Evolutionary conservation across 805 yeast genomes (phyloP).

Genomic region (Ogataea saltuana): DNA sequence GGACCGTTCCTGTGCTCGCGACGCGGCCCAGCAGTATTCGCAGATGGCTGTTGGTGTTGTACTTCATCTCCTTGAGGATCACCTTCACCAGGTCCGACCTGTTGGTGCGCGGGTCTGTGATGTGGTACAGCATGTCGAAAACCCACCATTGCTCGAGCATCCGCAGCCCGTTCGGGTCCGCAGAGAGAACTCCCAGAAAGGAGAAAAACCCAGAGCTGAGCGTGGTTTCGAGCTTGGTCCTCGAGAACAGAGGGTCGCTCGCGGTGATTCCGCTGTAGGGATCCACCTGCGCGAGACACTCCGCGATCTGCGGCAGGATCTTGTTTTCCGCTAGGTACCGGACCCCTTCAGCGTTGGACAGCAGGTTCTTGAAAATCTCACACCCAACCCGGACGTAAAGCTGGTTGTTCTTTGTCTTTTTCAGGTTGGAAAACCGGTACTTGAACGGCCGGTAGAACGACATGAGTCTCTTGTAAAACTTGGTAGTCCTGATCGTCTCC

Average conservation of each 20-base stretch:
- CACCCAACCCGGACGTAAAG: slow-evolving; percentile 73
- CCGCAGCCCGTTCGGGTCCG: slow-evolving; percentile 59
- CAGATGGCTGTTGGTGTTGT: slow-evolving; percentile 56
- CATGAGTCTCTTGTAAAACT: slow-evolving; percentile 78
- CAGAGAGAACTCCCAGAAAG: slow-evolving; percentile 72
- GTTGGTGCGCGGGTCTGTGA: slow-evolving; percentile 53
- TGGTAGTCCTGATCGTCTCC: slow-evolving; percentile 75
- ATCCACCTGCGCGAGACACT: slow-evolving; percentile 82
- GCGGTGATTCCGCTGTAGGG: slow-evolving; percentile 75
- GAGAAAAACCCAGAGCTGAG: slow-evolving; percentile 75
- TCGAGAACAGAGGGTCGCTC: slow-evolving; percentile 71
- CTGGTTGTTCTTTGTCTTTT: slow-evolving; percentile 50
- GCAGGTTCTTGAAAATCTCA: slow-evolving; percentile 64
- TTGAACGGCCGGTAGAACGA: slow-evolving; percentile 93
- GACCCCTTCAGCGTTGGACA: slow-evolving; percentile 65
- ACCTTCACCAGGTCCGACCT: slow-evolving; percentile 58
- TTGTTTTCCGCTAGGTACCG: slow-evolving; percentile 70
- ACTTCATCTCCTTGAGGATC: slow-evolving; percentile 63
- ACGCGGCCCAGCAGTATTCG: slow-evolving; percentile 67
- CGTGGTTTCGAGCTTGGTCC: slow-evolving; percentile 58
- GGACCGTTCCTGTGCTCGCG: slow-evolving; percentile 52
- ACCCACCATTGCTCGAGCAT: slow-evolving; percentile 82
- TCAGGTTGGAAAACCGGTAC: slow-evolving; percentile 64
- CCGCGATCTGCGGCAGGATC: slow-evolving; percentile 83
- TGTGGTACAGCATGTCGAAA: slow-evolving; percentile 75